Base-by-base conservation (phyloP, 768 basidiomycete genomes). In the Cubamyces lactineus region DNA sequence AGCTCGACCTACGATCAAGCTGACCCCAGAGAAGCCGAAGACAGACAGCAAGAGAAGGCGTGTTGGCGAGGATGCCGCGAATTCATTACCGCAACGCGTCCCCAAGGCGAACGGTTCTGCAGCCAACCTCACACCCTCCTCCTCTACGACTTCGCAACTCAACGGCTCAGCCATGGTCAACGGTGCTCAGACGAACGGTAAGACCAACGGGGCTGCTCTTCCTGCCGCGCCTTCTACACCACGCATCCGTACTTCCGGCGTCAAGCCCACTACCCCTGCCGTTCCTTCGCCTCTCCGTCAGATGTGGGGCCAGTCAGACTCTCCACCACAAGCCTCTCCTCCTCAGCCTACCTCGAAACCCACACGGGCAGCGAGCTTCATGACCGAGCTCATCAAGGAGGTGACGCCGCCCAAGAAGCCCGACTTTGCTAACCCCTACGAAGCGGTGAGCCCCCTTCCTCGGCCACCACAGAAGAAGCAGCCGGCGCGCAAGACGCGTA, bases 361-460 rank as follows among this genome's bases (percentile, higher is more conserved):
- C 26, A 89, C 88, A 1, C 83, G 86, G 67, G 84, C 88, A 5
- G 90, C 89, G 12, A 83, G 78, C 68, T 84, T 85, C 54, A 85
- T 91, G 82, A 79, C 85, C 1, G 85, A 85, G 55, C 77, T 92
- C 55, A 85, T 91, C 65, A 87, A 88, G 71, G 87, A 88, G 65
- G 84, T 82, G 8, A 86, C 87, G 0, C 87, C 88, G 0, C 57
- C 69, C 15, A 85, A 82, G 72, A 85, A 78, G 60, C 80, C 83
- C 21, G 90, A 89, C 66, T 80, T 91, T 45, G 84, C 83, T 53
- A 93, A 93, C 71, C 91, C 91, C 0, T 92, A 93, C 68, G 87
- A 92, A 71, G 80, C 82, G 19, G 85, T 86, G 16, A 89, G 84
- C 66, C 89, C 89, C 41, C 82, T 89, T n/a, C 77, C 79, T 47